phyloP scores from a whole-genome alignment of 352 stramenopile genomes.

The Pythium utonaiense region DNA sequence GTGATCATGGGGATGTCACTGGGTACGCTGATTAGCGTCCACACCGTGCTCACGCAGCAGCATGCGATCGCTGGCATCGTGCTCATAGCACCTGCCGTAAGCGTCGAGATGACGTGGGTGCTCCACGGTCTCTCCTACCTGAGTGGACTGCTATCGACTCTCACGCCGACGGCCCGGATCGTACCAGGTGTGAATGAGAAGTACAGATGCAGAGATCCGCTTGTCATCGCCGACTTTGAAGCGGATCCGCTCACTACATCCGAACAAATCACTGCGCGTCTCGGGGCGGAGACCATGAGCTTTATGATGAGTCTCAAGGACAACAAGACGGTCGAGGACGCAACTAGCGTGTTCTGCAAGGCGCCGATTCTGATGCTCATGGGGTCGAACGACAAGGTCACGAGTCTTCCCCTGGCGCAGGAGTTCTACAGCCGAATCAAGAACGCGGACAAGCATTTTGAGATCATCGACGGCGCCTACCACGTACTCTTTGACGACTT shows the following conservation, averaged over 20 bases:
- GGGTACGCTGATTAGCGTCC: conserved; percentile 14
- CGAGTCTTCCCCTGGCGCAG: conserved; percentile 29
- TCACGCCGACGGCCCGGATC: conserved; percentile 7
- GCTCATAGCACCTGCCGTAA: conserved; percentile 13
- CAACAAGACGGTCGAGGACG: conserved; percentile 9
- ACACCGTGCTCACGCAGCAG: conserved; percentile 21
- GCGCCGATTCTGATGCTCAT: conserved; percentile 15
- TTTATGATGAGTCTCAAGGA: conserved; percentile 17
- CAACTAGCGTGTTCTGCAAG: not conserved
- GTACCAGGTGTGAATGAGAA: conserved; percentile 17
- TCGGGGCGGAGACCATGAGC: conserved; percentile 17
- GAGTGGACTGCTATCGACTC: not conserved
- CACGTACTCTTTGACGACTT: conserved; percentile 61
- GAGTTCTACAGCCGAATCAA: conserved; percentile 39
- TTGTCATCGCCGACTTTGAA: conserved; percentile 6
- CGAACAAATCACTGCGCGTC: conserved; percentile 14
- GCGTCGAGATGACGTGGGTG: conserved; percentile 14
- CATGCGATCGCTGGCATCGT: conserved; percentile 22
- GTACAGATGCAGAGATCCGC: conserved; percentile 15
- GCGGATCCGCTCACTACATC: conserved; percentile 18
- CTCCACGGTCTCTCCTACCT: conserved; percentile 1
- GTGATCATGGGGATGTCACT: conserved; percentile 22
- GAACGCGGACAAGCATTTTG: conserved; percentile 52
- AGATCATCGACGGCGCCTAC: conserved; percentile 43
- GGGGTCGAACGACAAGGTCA: conserved; percentile 22